These are phyloP conservation scores for Alopecurus myosuroides DNA, from an alignment of 176 grass and related monocot genomes.

Conservation along the genomic window DNA sequence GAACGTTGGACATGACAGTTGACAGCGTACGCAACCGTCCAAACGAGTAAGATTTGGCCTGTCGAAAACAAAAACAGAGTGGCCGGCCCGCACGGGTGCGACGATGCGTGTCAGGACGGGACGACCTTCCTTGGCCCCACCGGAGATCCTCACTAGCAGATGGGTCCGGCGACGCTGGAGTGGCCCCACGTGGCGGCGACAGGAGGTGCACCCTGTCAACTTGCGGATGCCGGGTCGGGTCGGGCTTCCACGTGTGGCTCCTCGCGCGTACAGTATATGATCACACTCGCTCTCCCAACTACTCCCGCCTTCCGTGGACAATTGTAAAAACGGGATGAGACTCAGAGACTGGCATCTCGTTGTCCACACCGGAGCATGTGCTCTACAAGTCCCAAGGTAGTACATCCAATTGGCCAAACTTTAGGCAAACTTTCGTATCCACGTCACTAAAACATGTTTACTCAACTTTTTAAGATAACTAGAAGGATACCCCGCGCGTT, in stretches of 20 bases:
- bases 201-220: not conserved
- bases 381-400: too few species aligned
- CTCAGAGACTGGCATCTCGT: too few species aligned
- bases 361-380: too few species aligned
- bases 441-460: too few species aligned
- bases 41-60: not conserved
- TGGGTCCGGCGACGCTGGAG: not conserved
- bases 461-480: too few species aligned
- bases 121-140: not conserved
- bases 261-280: constrained; percentile 10
- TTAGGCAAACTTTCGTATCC: too few species aligned
- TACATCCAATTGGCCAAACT: too few species aligned
- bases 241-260: not conserved
- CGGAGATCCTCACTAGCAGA: not conserved
- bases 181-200: not conserved
- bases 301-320: not conserved
- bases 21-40: not conserved
- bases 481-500: too few species aligned
- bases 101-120: not conserved
- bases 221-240: not conserved
- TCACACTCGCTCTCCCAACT: not conserved
- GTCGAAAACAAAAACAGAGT: not conserved
- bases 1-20: not conserved
- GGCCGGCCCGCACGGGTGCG: constrained; percentile 19
- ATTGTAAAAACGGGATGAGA: too few species aligned